A percentile compares a stretch with the other conserved stretches of the same genome.
Conservation (phyloP, 192 early-diverging fungal species). For the Spizellomyces sp. region DNA sequence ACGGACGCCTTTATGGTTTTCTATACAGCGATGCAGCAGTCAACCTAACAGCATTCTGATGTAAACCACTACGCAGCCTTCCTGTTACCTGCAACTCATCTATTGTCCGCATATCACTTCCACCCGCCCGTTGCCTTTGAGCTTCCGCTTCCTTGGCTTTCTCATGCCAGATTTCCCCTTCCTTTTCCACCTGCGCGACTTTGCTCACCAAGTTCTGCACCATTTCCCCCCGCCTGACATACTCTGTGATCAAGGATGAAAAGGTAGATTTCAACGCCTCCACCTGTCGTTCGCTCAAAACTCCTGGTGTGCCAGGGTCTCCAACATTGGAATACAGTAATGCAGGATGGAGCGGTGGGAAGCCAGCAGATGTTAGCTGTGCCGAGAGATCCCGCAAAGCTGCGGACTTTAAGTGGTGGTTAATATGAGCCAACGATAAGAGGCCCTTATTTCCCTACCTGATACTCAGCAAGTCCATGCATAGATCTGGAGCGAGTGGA, state of each 20-base stretch:
- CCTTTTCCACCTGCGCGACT: conserved; percentile 26
- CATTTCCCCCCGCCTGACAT: conserved; percentile 4
- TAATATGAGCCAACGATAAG: too few relatives aligned
- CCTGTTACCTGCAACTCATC: conserved; percentile 16
- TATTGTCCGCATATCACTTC: conserved; percentile 1
- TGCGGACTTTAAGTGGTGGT: neutral
- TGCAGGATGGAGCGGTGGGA: conserved; percentile 37
- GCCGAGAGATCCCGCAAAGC: conserved; percentile 14
- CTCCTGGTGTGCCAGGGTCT: neutral
- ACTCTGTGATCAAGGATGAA: neutral
- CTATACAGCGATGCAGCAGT: neutral
- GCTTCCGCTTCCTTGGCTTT: neutral
- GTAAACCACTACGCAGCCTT: neutral
- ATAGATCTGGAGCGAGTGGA: too few relatives aligned
- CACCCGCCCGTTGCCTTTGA: conserved; percentile 7
- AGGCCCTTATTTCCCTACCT: too few relatives aligned
- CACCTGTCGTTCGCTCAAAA: conserved; percentile 13
- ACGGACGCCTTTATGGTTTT: conserved; percentile 12
- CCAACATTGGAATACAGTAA: conserved; percentile 10
- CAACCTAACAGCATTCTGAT: neutral
- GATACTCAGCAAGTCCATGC: too few relatives aligned
- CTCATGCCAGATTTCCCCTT: conserved; percentile 5
- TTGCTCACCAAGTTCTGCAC: conserved; percentile 24
- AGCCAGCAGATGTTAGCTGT: conserved; percentile 27
- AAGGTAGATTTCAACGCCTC: conserved; percentile 11